Conservation (phyloP, 2,329 filamentous ascomycete species). For the Colletotrichum agaves region DNA sequence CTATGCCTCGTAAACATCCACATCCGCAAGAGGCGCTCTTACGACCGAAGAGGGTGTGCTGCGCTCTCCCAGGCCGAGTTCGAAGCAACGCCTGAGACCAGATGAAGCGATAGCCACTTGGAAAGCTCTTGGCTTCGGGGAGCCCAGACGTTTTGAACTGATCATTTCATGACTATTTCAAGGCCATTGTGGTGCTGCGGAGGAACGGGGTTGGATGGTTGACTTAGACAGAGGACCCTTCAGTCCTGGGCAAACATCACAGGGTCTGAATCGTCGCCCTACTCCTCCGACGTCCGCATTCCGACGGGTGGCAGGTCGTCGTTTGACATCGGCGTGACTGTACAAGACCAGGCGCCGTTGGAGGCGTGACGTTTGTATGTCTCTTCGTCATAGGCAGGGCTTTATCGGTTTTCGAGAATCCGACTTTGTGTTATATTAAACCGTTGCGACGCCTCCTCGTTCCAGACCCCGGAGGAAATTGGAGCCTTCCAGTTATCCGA, state of each 20-base stretch:
- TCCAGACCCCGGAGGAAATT: conserved; percentile 5
- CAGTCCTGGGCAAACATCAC: not conserved
- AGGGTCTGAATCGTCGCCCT: conserved; percentile 27
- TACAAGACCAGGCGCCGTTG: conserved; percentile 13
- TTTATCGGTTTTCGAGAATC: not conserved
- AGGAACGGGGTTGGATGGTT: conserved; percentile 24
- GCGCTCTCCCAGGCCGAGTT: not conserved
- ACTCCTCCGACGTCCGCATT: conserved; percentile 16
- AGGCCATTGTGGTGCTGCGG: conserved; percentile 10
- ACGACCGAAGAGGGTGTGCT: not conserved
- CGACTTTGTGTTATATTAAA: conserved; percentile 9
- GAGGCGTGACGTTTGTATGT: conserved; percentile 21
- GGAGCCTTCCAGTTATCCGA: not conserved
- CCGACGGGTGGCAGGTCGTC: conserved; percentile 26
- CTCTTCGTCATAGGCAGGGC: conserved; percentile 21
- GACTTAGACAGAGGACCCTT: conserved; percentile 28
- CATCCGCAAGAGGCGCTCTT: not conserved
- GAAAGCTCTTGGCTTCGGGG: conserved; percentile 10
- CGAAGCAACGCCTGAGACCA: not conserved
- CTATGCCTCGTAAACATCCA: not conserved
- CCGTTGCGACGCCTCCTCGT: conserved; percentile 15
- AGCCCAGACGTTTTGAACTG: not conserved
- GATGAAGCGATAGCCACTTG: conserved; percentile 1
- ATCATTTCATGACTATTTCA: not conserved
- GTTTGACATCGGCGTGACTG: conserved; percentile 16